Percentiles rank a stretch among this genome's conserved stretches.
Conservation (phyloP, 495 filamentous ascomycete species). For the Margaritispora aquatica region DNA sequence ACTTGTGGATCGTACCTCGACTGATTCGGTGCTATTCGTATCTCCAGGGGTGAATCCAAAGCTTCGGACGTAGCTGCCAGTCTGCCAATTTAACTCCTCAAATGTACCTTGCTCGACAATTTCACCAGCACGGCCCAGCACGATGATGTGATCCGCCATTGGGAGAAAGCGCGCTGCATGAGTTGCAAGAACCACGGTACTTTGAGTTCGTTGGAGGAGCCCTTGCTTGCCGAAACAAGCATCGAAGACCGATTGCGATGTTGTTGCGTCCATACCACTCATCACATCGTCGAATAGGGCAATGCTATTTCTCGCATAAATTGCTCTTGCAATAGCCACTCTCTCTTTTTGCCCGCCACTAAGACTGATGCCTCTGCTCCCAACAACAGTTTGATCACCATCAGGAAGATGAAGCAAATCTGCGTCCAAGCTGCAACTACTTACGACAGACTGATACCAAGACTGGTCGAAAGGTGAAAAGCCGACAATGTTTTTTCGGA, state of each 20-base stretch:
- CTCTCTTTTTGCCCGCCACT: conserved; percentile 56
- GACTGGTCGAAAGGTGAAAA: not conserved
- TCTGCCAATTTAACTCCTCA: conserved; percentile 18
- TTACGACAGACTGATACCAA: conserved; percentile 14
- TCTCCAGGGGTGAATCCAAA: conserved; percentile 17
- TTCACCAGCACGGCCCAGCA: conserved; percentile 30
- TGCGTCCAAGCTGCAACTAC: conserved; percentile 16
- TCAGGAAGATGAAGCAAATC: not conserved
- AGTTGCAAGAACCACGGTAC: conserved; percentile 15
- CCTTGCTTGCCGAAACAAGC: conserved; percentile 34
- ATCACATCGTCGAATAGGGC: conserved; percentile 55
- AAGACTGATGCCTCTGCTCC: conserved; percentile 50
- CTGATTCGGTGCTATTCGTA: not conserved
- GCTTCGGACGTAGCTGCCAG: conserved; percentile 27
- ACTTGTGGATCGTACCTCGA: not conserved
- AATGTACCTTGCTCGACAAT: conserved; percentile 40
- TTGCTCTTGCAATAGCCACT: conserved; percentile 51
- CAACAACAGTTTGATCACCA: conserved; percentile 45
- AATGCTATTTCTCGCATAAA: conserved; percentile 49
- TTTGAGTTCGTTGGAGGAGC: not conserved
- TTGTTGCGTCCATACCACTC: conserved; percentile 53
- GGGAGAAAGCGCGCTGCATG: conserved; percentile 33
- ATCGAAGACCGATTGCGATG: conserved; percentile 54
- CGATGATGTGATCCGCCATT: conserved; percentile 39
- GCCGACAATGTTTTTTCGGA: conserved; percentile 31